Evolutionary conservation across 176 grass and related monocot species (phyloP).

Genomic region (Oryza rufipogon): DNA sequence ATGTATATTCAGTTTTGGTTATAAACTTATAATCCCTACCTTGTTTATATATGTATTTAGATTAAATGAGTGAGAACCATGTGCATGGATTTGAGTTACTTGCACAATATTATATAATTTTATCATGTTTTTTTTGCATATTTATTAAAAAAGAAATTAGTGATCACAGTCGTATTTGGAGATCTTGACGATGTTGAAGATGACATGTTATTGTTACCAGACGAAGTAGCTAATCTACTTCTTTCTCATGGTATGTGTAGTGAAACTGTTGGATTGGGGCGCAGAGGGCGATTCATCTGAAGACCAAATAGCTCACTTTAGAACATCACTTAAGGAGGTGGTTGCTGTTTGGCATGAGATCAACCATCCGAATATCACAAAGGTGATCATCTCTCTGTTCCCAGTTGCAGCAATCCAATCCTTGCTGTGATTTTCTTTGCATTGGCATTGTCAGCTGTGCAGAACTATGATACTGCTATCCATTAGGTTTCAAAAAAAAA

Average conservation of each 20-base stretch:
- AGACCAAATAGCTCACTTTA: slow-evolving; percentile 47
- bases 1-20: background rate
- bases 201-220: background rate
- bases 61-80: background rate
- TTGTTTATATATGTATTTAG: background rate
- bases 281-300: slow-evolving; percentile 64
- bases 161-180: background rate
- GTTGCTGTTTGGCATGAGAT: slow-evolving; percentile 82
- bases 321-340: slow-evolving; percentile 66
- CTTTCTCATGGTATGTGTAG: slow-evolving; percentile 31
- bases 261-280: slow-evolving; percentile 82
- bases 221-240: background rate
- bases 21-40: no score
- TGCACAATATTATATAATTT: background rate
- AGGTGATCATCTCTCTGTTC: slow-evolving; percentile 52
- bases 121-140: background rate
- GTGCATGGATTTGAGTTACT: background rate
- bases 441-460: background rate
- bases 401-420: background rate
- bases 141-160: background rate
- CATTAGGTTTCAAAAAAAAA: no score
- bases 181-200: background rate
- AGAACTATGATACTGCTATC: background rate
- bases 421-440: background rate
- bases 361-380: slow-evolving; percentile 73